A percentile compares a stretch with the other conserved stretches of the same genome.
Conservation (phyloP, 257 asterid genomes). For the Striga asiatica region DNA sequence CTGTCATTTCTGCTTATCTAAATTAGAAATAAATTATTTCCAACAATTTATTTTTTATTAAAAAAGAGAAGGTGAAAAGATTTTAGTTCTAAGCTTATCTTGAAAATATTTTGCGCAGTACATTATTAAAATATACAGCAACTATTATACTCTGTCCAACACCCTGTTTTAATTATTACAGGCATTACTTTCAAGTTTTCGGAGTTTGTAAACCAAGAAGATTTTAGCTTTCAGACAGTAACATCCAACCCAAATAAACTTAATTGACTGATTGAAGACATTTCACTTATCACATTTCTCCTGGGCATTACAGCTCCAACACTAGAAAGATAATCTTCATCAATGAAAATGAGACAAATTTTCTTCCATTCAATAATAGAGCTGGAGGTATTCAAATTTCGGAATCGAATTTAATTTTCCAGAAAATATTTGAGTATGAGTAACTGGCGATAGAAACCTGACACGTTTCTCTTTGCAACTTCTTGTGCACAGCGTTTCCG, state of each 20-base stretch:
- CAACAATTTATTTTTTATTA: too few species aligned
- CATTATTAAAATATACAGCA: too few species aligned
- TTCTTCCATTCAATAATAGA: slow-evolving; percentile 8
- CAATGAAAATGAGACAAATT: not conserved
- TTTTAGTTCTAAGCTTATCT: too few species aligned
- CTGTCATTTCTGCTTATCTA: not conserved
- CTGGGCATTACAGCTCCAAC: not conserved
- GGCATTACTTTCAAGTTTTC: not conserved
- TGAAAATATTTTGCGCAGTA: too few species aligned
- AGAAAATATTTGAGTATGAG: not conserved
- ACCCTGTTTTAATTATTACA: not conserved
- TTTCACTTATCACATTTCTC: not conserved
- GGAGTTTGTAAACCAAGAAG: not conserved
- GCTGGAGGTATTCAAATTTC: not conserved
- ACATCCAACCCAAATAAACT: not conserved
- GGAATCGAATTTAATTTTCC: not conserved
- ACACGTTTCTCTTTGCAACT: slow-evolving; percentile 68
- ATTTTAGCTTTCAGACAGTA: not conserved
- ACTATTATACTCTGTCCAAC: not conserved
- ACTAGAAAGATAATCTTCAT: not conserved
- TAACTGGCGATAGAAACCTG: slow-evolving; percentile 45
- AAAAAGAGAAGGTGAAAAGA: too few species aligned
- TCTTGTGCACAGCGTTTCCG: slow-evolving; percentile 71
- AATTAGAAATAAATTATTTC: not conserved
- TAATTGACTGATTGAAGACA: not conserved